phyloP scores from a whole-genome alignment of 139 green algal genomes.

The Chlorella sp. region DNA sequence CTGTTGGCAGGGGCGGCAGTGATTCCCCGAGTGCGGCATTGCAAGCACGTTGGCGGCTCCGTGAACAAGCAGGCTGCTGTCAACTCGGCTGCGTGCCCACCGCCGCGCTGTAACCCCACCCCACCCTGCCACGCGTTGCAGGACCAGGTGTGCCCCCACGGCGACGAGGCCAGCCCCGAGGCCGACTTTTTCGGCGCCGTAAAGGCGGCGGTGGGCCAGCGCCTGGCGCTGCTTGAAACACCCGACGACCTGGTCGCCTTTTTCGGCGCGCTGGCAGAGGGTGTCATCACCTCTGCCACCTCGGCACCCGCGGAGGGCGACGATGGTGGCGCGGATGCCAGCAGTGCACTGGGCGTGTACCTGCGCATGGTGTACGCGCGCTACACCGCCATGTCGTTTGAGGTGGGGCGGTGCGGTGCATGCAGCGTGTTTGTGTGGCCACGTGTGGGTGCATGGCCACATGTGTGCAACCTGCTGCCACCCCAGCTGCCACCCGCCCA shows the following conservation, averaged over 20 bases:
- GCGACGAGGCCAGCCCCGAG: neutral
- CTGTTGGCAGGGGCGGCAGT: neutral
- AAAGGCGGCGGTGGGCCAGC: neutral
- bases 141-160: conserved; percentile 8
- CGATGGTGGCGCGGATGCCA: conserved; percentile 7
- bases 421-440: neutral
- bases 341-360: conserved; percentile 4
- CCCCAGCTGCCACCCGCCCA: no score
- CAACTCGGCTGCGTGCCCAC: neutral
- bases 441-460: neutral
- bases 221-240: neutral
- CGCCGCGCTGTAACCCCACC: neutral
- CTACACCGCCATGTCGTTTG: conserved; percentile 22
- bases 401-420: neutral
- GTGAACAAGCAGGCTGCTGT: neutral
- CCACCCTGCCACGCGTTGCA: neutral
- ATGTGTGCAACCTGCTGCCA: neutral
- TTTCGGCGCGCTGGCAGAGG: neutral
- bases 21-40: neutral
- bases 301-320: neutral
- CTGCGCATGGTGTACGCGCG: conserved; percentile 18
- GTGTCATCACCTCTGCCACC: conserved; percentile 17
- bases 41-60: neutral
- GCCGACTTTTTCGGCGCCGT: conserved; percentile 1
- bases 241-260: conserved; percentile 25